A percentile compares a stretch with the other conserved stretches of the same genome.
Conservation (phyloP, 2,329 filamentous ascomycete genomes). For the Leptosphaerulina australis region DNA sequence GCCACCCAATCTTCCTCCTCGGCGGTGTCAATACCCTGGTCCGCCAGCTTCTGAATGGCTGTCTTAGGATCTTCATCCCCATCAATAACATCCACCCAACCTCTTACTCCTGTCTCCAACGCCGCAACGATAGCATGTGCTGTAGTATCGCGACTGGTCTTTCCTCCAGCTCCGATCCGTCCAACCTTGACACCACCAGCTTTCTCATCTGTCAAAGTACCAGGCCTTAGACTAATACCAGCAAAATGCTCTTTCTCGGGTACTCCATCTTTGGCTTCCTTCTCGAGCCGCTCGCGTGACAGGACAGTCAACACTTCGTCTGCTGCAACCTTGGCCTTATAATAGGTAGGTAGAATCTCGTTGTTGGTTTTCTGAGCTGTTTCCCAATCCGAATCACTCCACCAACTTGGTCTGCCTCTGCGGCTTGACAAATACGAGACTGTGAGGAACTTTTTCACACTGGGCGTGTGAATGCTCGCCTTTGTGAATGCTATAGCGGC, state of each 20-base stretch:
- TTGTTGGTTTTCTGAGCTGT: conserved; percentile 54
- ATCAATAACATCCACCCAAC: conserved; percentile 61
- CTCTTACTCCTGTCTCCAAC: conserved; percentile 56
- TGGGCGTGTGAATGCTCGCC: conserved; percentile 53
- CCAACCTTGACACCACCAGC: conserved; percentile 58
- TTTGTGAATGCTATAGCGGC: conserved; percentile 62
- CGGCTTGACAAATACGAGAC: conserved; percentile 61
- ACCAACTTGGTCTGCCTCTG: conserved; percentile 57
- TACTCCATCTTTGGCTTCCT: conserved; percentile 37
- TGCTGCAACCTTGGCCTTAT: conserved; percentile 61
- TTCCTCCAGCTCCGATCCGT: conserved; percentile 51
- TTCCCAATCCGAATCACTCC: conserved; percentile 56
- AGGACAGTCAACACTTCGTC: conserved; percentile 61
- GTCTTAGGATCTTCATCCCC: conserved; percentile 53
- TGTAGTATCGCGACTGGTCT: conserved; percentile 58
- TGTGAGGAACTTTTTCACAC: conserved; percentile 61
- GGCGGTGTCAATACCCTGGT: conserved; percentile 12
- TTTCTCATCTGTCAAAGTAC: conserved; percentile 55
- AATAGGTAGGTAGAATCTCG: conserved; percentile 59
- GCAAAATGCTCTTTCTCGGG: conserved; percentile 49
- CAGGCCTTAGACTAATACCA: conserved; percentile 60
- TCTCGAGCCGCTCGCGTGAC: conserved; percentile 37
- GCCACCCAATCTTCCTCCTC: conserved; percentile 18
- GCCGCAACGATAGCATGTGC: conserved; percentile 58
- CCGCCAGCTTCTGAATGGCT: conserved; percentile 14